Evolutionary conservation across 2,329 filamentous ascomycete species (phyloP).

Genomic region (Neopestalotiopsis clavispora): DNA sequence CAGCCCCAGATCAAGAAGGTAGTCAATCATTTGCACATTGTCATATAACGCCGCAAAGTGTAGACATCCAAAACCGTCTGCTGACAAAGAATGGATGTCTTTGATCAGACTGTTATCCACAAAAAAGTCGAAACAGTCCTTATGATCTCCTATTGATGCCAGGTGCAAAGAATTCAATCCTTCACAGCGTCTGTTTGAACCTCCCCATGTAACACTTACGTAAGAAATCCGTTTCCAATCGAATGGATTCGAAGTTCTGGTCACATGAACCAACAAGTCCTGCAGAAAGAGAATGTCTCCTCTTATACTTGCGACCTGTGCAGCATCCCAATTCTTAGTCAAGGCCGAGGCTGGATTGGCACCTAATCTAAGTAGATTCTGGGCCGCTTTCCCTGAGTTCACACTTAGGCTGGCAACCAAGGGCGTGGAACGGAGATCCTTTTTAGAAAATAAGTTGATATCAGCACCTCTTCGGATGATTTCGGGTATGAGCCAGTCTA

Average conservation of each 20-base stretch:
- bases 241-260: background rate
- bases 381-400: background rate
- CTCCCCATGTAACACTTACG: fast-evolving
- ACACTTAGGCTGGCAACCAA: background rate
- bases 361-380: background rate
- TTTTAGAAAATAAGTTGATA: background rate
- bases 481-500: background rate
- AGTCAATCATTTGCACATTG: background rate
- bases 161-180: background rate
- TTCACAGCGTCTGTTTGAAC: background rate
- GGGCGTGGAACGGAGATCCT: fast-evolving
- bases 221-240: background rate
- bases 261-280: background rate
- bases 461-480: background rate
- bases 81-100: background rate
- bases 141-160: fast-evolving
- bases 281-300: background rate
- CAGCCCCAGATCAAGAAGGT: background rate
- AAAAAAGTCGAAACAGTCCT: background rate
- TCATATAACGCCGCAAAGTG: fast-evolving
- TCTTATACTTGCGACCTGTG: background rate
- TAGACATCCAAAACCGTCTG: background rate
- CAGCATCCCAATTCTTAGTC: background rate
- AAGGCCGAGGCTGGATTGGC: background rate
- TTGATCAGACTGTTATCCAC: background rate